Evolutionary conservation across 1,284 basidiomycete species (phyloP), one percentile per base, ranked within the genome.

Genomic region (Apiotrichum montevideense): DNA sequence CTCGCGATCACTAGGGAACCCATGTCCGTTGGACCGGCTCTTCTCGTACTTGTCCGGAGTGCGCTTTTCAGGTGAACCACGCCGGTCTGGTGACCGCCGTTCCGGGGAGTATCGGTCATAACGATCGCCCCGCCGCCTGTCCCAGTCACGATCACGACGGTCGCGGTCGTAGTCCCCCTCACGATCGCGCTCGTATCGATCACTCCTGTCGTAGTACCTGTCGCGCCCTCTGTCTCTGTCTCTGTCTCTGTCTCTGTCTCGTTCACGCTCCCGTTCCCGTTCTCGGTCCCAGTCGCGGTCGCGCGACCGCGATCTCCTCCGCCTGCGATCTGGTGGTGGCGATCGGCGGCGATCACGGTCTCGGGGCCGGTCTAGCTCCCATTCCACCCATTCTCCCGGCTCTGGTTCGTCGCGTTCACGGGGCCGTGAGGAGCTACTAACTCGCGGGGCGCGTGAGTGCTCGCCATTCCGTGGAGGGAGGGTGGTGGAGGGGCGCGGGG

Each of bases 121-220:
- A 13, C 52, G 39, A n/a, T 42, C 44, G 49, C 46, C 48, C 3
- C 11, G 11, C 14, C 11, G 3, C 13, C 53, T 35, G 35, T 53
- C 51, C 1, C 43, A 21, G 13, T 51, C 43, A 3, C 49, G 54
- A 34, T 54, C 44, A 14, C 43, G 44, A 15, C 55, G 51, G 40
- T 52, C 40, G 6, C 49, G 46, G 46, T 55, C 55, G 21, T 49
- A 50, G 13, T 50, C 52, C n/a, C 57, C 37, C 11, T 55, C 57
- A 34, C 51, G 54, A 7, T 49, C 57, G 14, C 50, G 50, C 11
- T 51, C 45, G 45, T 35, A 42, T 14, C 35, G 14, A 35, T 37
- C 34, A 35, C 29, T 10, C 6, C 37, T 8, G 29, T 46, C 32
- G 5, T 35, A 34, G 35, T 53, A 39, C 29, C 52, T 46, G 21